Evolutionary conservation across 2,329 filamentous ascomycete genomes (phyloP).

Genomic region (Aspergillus pseudoterreus): DNA sequence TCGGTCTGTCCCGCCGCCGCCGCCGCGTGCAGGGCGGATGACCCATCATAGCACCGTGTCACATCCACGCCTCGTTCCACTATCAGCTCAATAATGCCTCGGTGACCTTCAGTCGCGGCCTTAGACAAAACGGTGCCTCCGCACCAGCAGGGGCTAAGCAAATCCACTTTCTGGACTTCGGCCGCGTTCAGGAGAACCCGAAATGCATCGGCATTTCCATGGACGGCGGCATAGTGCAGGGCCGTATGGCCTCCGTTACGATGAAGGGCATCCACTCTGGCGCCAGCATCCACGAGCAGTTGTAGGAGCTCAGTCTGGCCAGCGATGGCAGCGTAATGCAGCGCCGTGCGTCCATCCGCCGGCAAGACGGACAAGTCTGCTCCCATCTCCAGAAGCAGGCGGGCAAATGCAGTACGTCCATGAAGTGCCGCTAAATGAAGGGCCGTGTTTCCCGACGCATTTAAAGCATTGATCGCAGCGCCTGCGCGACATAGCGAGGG

Average conservation of each 20-base stretch:
- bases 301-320: not conserved
- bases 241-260: not conserved
- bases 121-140: not conserved
- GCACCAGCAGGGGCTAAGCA: not conserved
- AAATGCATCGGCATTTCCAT: not conserved
- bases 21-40: not conserved
- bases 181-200: not conserved
- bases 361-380: not conserved
- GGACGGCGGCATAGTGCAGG: not conserved
- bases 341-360: not conserved
- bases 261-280: not conserved
- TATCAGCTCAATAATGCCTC: not conserved
- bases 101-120: not conserved
- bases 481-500: not conserved
- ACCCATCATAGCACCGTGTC: not conserved
- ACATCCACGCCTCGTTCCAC: conserved; percentile 1
- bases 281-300: conserved; percentile 1
- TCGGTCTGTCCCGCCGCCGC: conserved; percentile 2
- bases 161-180: not conserved
- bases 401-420: not conserved
- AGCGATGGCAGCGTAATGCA: not conserved
- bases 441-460: not conserved
- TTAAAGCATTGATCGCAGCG: not conserved
- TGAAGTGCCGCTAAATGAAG: not conserved
- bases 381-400: not conserved